Evolutionary conservation across 768 basidiomycete genomes (phyloP), one percentile per base, ranked within the genome.

Genomic region (Serpula lacrymans): DNA sequence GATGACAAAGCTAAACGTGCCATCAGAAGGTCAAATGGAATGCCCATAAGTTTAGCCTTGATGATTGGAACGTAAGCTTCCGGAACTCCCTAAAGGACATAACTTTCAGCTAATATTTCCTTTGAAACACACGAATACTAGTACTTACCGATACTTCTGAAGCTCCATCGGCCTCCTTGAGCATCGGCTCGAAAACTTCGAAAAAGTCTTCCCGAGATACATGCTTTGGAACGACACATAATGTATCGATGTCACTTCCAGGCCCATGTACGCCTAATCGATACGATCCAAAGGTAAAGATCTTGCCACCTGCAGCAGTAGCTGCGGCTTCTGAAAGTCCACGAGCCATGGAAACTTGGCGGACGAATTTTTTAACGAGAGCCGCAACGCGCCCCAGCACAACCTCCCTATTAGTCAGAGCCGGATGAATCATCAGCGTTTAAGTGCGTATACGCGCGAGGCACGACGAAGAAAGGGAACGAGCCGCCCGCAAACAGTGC

Each of bases 231-330:
- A 95, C 96, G 25, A 98, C 95, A 58, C 91, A 88, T 16, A 99
- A 69, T n/a, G 94, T 96, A 70, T 99, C 96, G 60, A 99, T 97
- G 77, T 99, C 95, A 35, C 85, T 75, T 3, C 90, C 88, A 25
- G 95, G 96, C 10, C 90, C 91, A 63, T 98, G 96, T 16, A 98
- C 96, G 44, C 96, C 96, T 35, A 99, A 70, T 53, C 96, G 86
- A 72, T 97, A 98, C 37, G 94, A 97, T 29, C 96, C 96, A 63
- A 95, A 99, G 6, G 96, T 98, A 63, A 92, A 99, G 60, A 99
- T 98, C 72, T 98, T 95, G 49, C 94, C 96, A 37, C 96, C 96
- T 7, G 96, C 91, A 34, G 88, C 83, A 37, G 68, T 78, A 7
- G 95, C 94, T 1, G 90, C 86, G 14, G 84, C 66, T 48, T 97